A percentile compares a stretch with the other conserved stretches of the same genome.
Evolutionary conservation across 2,329 filamentous ascomycete genomes (phyloP).

Genomic region (Rhinocladiella similis): DNA sequence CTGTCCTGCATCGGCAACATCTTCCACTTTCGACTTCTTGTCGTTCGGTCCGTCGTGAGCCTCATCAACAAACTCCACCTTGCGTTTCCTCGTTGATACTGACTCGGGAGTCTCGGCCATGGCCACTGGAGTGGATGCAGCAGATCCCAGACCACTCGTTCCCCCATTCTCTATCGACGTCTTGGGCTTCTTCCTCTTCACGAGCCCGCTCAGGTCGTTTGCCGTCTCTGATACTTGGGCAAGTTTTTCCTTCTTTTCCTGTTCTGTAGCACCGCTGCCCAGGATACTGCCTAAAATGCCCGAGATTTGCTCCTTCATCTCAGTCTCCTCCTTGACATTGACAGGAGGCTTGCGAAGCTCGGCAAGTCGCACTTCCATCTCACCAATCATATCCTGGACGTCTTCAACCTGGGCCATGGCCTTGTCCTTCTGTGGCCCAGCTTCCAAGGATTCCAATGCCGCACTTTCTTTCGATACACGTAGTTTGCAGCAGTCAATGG

Average conservation of each 20-base stretch:
- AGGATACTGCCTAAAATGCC: conserved; percentile 61
- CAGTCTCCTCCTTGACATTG: conserved; percentile 42
- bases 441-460: conserved; percentile 40
- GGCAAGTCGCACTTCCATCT: conserved; percentile 60
- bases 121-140: conserved; percentile 21
- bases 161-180: conserved; percentile 11
- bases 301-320: conserved; percentile 43
- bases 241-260: conserved; percentile 54
- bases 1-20: conserved; percentile 17
- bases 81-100: conserved; percentile 26
- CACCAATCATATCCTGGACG: conserved; percentile 60
- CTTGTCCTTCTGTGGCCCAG: conserved; percentile 40
- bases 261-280: conserved; percentile 49
- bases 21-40: conserved; percentile 25
- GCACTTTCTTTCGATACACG: conserved; percentile 56
- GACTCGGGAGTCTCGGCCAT: conserved; percentile 4
- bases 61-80: conserved; percentile 26
- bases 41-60: conserved; percentile 12
- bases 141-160: conserved; percentile 18
- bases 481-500: conserved; percentile 58
- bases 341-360: conserved; percentile 59
- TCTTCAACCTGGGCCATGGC: conserved; percentile 54
- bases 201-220: conserved; percentile 60
- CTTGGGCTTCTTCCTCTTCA: conserved; percentile 54
- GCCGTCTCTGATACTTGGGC: conserved; percentile 57